These are phyloP conservation scores for Closterium sp. DNA, from an alignment of 139 green algal species.

Conservation along the genomic window DNA sequence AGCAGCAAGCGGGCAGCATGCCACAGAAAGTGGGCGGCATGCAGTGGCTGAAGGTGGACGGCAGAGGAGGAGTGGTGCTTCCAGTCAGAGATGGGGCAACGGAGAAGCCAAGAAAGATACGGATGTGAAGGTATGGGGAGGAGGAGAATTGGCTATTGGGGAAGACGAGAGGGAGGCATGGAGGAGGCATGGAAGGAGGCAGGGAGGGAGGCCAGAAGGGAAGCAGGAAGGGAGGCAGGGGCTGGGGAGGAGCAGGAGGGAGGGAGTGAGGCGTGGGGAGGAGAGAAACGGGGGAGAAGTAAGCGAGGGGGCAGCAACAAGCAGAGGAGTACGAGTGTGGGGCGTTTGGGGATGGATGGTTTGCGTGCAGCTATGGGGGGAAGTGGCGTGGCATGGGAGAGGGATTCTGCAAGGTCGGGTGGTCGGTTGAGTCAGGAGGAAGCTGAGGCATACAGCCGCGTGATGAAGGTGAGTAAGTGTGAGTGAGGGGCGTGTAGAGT, in stretches of 20 bases:
- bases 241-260: background rate
- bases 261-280: too few relatives aligned
- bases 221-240: background rate
- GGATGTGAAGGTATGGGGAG: background rate
- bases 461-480: background rate
- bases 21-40: too few relatives aligned
- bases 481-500: background rate
- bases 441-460: background rate
- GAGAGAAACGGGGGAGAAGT: background rate
- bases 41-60: too few relatives aligned
- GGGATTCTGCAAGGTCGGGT: background rate
- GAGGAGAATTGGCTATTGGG: background rate
- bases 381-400: background rate
- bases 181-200: background rate
- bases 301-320: background rate
- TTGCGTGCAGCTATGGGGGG: background rate
- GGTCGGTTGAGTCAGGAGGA: background rate
- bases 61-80: too few relatives aligned
- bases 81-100: too few relatives aligned
- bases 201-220: too few relatives aligned
- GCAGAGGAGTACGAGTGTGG: background rate
- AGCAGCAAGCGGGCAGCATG: too few relatives aligned
- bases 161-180: background rate
- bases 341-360: background rate
- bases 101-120: background rate